phyloP scores from a whole-genome alignment of 2,329 filamentous ascomycete species.

The Aspergillus sp. region DNA sequence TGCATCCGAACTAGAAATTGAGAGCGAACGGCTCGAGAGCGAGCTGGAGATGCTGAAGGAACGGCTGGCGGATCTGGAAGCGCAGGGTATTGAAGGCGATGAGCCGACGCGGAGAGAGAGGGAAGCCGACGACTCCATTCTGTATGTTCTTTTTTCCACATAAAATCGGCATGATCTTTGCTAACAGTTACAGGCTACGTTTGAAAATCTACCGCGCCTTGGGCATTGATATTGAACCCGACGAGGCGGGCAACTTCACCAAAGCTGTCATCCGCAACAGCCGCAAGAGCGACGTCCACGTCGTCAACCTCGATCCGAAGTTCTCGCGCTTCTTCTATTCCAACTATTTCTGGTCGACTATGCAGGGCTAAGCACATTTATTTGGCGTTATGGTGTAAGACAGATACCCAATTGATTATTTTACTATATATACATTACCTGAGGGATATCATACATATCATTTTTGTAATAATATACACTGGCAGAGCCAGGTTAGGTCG shows the following conservation, averaged over 20 bases:
- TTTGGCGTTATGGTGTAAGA: conserved; percentile 22
- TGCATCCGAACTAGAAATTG: conserved; percentile 83
- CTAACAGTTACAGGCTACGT: conserved; percentile 58
- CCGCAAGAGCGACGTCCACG: conserved; percentile 85
- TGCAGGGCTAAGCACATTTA: conserved; percentile 52
- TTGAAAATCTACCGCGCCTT: conserved; percentile 89
- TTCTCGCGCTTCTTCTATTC: conserved; percentile 90
- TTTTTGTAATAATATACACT: neutral
- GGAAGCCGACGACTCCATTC: conserved; percentile 51
- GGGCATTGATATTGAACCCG: conserved; percentile 86
- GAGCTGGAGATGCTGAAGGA: conserved; percentile 74
- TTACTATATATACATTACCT: neutral
- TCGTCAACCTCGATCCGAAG: conserved; percentile 91
- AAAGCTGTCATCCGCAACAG: conserved; percentile 84
- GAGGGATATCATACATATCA: neutral
- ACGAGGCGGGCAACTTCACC: conserved; percentile 75
- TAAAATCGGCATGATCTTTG: neutral
- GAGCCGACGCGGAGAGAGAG: conserved; percentile 52
- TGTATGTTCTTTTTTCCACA: conserved; percentile 31
- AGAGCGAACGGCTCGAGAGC: conserved; percentile 84
- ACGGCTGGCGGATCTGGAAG: conserved; percentile 76
- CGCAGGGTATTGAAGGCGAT: conserved; percentile 79
- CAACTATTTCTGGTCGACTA: conserved; percentile 91
- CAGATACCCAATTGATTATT: conserved; percentile 14
- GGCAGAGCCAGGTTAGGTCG: neutral